A percentile compares a stretch with the other conserved stretches of the same genome.
phyloP scores from a whole-genome alignment of 1,284 basidiomycete genomes.

The Papiliotrema fonsecae region DNA sequence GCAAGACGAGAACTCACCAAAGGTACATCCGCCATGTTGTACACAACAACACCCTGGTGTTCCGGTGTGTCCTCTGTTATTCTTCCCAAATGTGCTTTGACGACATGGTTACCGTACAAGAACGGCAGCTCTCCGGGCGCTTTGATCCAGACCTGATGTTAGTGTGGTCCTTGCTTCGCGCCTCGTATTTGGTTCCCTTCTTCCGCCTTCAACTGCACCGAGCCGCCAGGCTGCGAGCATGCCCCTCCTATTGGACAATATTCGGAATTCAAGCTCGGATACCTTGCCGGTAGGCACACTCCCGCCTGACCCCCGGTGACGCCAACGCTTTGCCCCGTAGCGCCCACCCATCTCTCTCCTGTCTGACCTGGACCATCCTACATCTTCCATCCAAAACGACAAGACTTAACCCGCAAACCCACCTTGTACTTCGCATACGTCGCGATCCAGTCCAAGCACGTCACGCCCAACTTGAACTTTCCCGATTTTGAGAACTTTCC shows the following conservation, averaged over 20 bases:
- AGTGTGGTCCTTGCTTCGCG: no score
- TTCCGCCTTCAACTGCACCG: no score
- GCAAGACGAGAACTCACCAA: constrained; percentile 56
- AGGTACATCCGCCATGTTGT: constrained; percentile 90
- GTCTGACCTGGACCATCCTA: no score
- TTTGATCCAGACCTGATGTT: constrained; percentile 92
- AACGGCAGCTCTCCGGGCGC: constrained; percentile 99
- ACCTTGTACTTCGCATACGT: constrained; percentile 99
- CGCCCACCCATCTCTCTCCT: no score
- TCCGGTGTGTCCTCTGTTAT: constrained; percentile 99
- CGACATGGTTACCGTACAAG: constrained; percentile 96
- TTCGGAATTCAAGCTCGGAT: no score
- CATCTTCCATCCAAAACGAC: no score
- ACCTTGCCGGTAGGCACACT: no score
- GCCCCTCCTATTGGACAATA: no score
- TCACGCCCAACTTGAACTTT: constrained; percentile 97
- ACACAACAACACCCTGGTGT: constrained; percentile 96
- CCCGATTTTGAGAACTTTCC: constrained; percentile 97
- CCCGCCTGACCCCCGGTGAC: background rate
- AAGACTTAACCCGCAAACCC: no score
- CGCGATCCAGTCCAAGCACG: constrained; percentile 85
- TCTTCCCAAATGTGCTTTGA: constrained; percentile 97
- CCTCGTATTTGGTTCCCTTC: no score
- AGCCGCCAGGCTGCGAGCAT: no score
- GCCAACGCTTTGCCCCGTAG: no score